Conservation (phyloP, 2,329 filamentous ascomycete genomes). For the Claviceps sp. region DNA sequence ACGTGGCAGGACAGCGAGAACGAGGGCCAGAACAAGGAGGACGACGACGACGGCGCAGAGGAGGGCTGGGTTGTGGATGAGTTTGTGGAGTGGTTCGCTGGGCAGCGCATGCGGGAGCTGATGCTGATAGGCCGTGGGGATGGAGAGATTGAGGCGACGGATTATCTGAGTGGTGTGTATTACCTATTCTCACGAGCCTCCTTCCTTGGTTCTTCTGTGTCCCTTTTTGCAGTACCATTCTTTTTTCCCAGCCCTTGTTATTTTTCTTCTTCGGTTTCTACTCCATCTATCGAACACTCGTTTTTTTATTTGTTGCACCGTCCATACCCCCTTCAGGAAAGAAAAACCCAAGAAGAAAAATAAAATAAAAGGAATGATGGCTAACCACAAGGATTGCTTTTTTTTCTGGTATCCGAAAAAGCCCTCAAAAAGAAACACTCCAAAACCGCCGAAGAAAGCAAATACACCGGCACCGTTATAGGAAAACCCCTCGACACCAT, state of each 20-base stretch:
- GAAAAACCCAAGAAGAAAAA: too few species aligned
- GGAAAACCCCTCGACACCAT: conserved; percentile 56
- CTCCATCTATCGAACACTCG: too few species aligned
- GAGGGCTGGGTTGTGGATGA: conserved; percentile 65
- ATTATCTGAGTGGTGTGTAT: conserved; percentile 51
- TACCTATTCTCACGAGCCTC: neutral
- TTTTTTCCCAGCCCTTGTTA: too few species aligned
- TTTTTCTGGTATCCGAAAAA: conserved; percentile 15
- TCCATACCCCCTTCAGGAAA: too few species aligned
- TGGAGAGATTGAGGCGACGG: conserved; percentile 47
- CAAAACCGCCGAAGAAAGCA: conserved; percentile 74
- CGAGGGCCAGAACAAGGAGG: conserved; percentile 24
- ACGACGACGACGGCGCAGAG: conserved; percentile 53
- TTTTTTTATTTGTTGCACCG: too few species aligned
- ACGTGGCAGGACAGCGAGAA: conserved; percentile 36
- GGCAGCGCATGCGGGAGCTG: conserved; percentile 65
- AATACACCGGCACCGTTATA: conserved; percentile 73
- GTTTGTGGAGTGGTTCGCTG: conserved; percentile 68
- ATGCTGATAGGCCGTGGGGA: conserved; percentile 66
- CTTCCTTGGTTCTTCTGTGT: neutral
- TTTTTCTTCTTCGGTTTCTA: too few species aligned
- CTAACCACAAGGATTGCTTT: neutral
- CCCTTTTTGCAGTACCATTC: too few species aligned
- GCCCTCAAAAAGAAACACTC: conserved; percentile 86
- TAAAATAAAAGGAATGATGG: neutral